Percentiles rank a stretch among this genome's conserved stretches.
These are phyloP conservation scores for Candida fluviatilis DNA, from an alignment of 805 yeast species.

Conservation along the genomic window DNA sequence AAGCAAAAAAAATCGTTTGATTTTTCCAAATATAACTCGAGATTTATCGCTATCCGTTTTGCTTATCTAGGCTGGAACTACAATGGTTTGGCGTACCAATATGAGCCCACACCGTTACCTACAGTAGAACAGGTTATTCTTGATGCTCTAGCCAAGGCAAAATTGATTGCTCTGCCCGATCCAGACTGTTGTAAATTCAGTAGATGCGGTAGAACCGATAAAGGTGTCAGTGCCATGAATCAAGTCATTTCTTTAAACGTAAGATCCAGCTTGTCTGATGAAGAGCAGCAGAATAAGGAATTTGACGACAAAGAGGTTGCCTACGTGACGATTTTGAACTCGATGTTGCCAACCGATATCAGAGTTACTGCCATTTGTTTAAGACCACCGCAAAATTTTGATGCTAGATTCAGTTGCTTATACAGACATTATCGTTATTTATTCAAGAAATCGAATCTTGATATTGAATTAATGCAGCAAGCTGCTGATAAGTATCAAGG, in stretches of 20 bases:
- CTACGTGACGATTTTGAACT: slow-evolving; percentile 71
- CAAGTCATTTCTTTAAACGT: slow-evolving; percentile 83
- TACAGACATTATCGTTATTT: slow-evolving; percentile 82
- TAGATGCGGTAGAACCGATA: slow-evolving; percentile 92
- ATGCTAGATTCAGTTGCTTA: slow-evolving; percentile 90
- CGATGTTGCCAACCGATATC: slow-evolving; percentile 75
- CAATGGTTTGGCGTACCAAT: slow-evolving; percentile 83
- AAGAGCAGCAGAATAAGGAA: slow-evolving; percentile 53
- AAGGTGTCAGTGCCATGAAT: slow-evolving; percentile 95
- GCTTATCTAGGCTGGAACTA: slow-evolving; percentile 94
- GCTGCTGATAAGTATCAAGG: slow-evolving; percentile 69
- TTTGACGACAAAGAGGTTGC: slow-evolving; percentile 70
- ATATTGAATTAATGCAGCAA: slow-evolving; percentile 60
- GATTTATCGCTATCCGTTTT: slow-evolving; percentile 77
- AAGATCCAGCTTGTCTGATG: slow-evolving; percentile 60
- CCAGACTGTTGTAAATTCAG: slow-evolving; percentile 69
- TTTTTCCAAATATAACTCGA: slow-evolving; percentile 54
- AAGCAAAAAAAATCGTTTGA: slow-evolving; percentile 50
- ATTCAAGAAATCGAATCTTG: slow-evolving; percentile 54
- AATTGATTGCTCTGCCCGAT: slow-evolving; percentile 55
- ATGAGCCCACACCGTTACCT: slow-evolving; percentile 70
- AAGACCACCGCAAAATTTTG: slow-evolving; percentile 78
- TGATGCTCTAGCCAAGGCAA: slow-evolving; percentile 65
- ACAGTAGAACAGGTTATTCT: slow-evolving; percentile 81
- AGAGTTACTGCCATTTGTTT: slow-evolving; percentile 77